Evolutionary conservation across 257 asterid genomes (phyloP).

Genomic region (Phtheirospermum japonicum): DNA sequence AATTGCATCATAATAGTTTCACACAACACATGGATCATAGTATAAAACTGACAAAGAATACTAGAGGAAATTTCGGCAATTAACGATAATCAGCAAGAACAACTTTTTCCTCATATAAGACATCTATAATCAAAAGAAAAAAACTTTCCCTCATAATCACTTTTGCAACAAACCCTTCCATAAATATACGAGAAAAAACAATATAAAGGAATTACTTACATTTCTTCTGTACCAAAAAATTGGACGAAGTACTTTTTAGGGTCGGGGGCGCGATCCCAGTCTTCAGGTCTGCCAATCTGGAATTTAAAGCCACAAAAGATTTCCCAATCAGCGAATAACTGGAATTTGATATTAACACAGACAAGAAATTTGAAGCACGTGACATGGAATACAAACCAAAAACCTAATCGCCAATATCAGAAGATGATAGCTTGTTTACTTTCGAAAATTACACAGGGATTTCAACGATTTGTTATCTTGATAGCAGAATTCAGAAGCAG

Average conservation of each 20-base stretch:
- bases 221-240: slow-evolving; percentile 86
- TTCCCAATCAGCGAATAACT: slow-evolving; percentile 27
- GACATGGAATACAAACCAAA: slow-evolving; percentile 6
- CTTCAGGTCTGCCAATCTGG: slow-evolving; percentile 90
- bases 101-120: not conserved
- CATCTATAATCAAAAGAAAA: not conserved
- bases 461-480: slow-evolving; percentile 30
- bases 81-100: slow-evolving; percentile 3
- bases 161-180: slow-evolving; percentile 14
- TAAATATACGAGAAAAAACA: slow-evolving; percentile 17
- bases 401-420: slow-evolving; percentile 18
- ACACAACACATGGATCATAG: slow-evolving; percentile 9
- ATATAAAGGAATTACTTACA: slow-evolving; percentile 51
- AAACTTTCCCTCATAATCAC: not conserved
- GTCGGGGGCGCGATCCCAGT: slow-evolving; percentile 67
- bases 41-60: slow-evolving; percentile 1
- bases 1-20: slow-evolving; percentile 3
- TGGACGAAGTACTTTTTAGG: slow-evolving; percentile 86
- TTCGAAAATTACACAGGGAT: slow-evolving; percentile 5
- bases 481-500: slow-evolving; percentile 16
- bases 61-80: slow-evolving; percentile 6
- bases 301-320: slow-evolving; percentile 32
- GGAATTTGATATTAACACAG: slow-evolving; percentile 13
- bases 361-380: slow-evolving; percentile 11
- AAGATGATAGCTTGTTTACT: slow-evolving; percentile 8